These are phyloP conservation scores for Pythium graminicola DNA, from an alignment of 352 stramenopile species.

Conservation along the genomic window DNA sequence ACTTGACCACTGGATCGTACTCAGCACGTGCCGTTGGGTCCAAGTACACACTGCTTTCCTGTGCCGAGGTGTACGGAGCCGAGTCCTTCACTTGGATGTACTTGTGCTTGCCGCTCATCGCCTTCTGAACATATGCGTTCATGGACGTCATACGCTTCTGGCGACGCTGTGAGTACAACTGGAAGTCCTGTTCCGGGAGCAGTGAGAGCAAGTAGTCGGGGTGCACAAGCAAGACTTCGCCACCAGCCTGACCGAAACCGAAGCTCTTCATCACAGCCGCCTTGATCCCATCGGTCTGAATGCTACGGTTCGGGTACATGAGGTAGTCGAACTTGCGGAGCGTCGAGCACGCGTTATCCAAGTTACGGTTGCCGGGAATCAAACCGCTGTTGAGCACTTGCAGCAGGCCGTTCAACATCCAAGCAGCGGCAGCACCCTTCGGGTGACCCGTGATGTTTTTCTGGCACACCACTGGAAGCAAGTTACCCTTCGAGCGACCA, in stretches of 20 bases:
- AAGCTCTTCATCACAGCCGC: constrained; percentile 80
- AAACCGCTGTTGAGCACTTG: constrained; percentile 72
- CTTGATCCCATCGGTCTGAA: constrained; percentile 77
- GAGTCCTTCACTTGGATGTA: constrained; percentile 80
- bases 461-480: constrained; percentile 71
- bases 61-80: constrained; percentile 68
- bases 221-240: constrained; percentile 71
- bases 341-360: constrained; percentile 70
- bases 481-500: constrained; percentile 65
- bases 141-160: constrained; percentile 58
- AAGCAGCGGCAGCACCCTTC: constrained; percentile 76
- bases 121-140: constrained; percentile 71
- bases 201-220: constrained; percentile 64
- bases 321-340: constrained; percentile 72
- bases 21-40: constrained; percentile 70
- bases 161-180: constrained; percentile 50
- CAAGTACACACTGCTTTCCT: constrained; percentile 83
- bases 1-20: constrained; percentile 56
- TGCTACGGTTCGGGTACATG: constrained; percentile 74
- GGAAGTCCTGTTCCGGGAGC: constrained; percentile 39
- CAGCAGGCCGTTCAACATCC: constrained; percentile 79
- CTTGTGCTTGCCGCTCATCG: constrained; percentile 66
- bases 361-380: constrained; percentile 76
- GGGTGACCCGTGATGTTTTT: constrained; percentile 79
- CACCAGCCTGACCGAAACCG: constrained; percentile 72